Evolutionary conservation across 2,329 filamentous ascomycete genomes (phyloP), one percentile per base, ranked within the genome.

Genomic region (Dactylellina cionopaga): DNA sequence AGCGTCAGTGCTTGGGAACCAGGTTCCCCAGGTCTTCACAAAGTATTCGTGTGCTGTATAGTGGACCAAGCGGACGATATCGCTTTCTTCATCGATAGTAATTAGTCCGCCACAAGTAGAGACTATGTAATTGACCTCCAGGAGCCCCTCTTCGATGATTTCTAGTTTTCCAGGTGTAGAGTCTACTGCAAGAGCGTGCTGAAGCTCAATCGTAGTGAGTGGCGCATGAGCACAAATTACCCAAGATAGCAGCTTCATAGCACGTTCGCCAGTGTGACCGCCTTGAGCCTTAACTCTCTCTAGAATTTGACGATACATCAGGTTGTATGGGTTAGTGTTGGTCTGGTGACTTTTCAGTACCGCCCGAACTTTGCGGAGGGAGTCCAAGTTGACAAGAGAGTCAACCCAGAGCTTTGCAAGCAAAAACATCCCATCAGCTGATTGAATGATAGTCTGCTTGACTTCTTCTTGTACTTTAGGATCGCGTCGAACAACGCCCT

Each of bases 1-100:
- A 3, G 13, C n/a, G 1, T 44, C 35, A 11, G 52, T 35, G 10
- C 27, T 2, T n/a, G 35, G 52, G 27, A 58, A 58, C 52, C 52
- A 58, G 5, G 17, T 24, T n/a, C 11, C 3, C 15, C 27, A 4
- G 3, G 52, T 58, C 10, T 22, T n/a, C 19, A 27, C 39, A 10
- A 58, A 27, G 35, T 43, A 43, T 25, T 41, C 22, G 13, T 41
- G 52, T 3, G 52, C 27, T 1, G 52, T 58, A 43, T 25, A 58
- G n/a, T 58, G 52, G 5, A 58, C 35, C 3, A 58, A 15, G n/a
- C 52, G 52, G 35, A 58, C 19, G 17, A 58, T 33, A 9, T 27
- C 33, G 17, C 35, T 58, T n/a, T 58, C 35, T 7, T 24, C 33
- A 31, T 58, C 52, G 19, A 27, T 17, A 10, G 35, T 43, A 22